Evolutionary conservation across 345 rosid genomes (phyloP).

Genomic region (Sisymbrium irio): DNA sequence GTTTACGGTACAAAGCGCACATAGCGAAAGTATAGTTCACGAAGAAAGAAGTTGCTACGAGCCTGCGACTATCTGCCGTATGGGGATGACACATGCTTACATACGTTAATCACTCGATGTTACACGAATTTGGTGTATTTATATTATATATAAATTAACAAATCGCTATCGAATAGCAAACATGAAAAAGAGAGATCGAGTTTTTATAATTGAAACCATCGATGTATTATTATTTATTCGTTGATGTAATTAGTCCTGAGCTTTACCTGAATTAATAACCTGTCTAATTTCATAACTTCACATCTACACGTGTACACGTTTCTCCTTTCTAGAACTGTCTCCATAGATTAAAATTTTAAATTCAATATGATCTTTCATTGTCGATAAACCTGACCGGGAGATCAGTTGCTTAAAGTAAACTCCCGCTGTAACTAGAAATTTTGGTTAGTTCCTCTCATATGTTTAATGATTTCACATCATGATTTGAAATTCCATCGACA

Average conservation of each 20-base stretch:
- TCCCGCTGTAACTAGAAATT: background rate
- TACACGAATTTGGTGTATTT: background rate
- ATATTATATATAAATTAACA: background rate
- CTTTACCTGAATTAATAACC: background rate
- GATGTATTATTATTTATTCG: background rate
- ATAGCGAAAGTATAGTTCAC: background rate
- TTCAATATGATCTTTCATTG: background rate
- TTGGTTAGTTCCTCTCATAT: slow-evolving; percentile 4
- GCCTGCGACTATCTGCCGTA: background rate
- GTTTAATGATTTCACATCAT: background rate
- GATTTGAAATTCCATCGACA: too few relatives aligned
- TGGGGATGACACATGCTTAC: background rate
- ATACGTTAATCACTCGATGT: background rate
- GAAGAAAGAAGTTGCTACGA: background rate
- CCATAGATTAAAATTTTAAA: background rate
- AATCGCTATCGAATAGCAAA: slow-evolving; percentile 20
- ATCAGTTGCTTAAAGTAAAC: slow-evolving; percentile 8
- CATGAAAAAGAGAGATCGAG: slow-evolving; percentile 15
- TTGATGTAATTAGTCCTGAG: background rate
- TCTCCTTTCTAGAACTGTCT: background rate
- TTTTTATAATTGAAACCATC: slow-evolving; percentile 1
- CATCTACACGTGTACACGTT: slow-evolving; percentile 18
- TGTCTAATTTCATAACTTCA: background rate
- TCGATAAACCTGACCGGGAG: too few relatives aligned
- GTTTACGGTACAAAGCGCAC: background rate